Evolutionary conservation across 1,139 yeast genomes (phyloP).

Genomic region (Suhomyces kunorum): DNA sequence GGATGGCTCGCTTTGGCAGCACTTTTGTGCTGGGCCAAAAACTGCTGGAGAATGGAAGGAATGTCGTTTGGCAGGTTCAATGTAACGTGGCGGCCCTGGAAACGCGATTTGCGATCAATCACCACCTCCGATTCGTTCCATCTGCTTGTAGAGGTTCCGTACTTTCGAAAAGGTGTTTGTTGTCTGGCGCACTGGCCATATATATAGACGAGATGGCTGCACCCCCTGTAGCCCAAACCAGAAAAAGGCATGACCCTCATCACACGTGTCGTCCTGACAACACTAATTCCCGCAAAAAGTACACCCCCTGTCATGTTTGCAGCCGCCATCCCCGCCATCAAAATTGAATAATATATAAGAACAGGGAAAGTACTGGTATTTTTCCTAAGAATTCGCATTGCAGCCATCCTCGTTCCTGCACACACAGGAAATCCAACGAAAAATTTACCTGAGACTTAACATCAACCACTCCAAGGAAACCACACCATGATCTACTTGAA

Average conservation of each 20-base stretch:
- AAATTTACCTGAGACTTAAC: constrained; percentile 6
- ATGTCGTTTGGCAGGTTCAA: constrained; percentile 41
- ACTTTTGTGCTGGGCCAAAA: constrained; percentile 42
- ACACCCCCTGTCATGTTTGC: neutral
- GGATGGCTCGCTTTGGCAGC: constrained; percentile 60
- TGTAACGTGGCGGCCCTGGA: constrained; percentile 57
- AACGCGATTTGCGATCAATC: constrained; percentile 55
- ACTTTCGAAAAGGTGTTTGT: neutral
- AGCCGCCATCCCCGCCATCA: neutral
- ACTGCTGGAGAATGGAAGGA: constrained; percentile 34
- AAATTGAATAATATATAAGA: too few species aligned
- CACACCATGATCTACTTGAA: constrained; percentile 76
- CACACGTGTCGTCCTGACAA: neutral
- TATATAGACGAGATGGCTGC: neutral
- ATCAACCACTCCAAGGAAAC: neutral
- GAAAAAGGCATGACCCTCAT: neutral
- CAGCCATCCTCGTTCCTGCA: constrained; percentile 10
- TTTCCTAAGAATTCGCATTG: neutral
- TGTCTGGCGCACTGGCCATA: neutral
- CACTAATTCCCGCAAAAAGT: neutral
- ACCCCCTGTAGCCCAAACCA: neutral
- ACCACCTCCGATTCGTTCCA: constrained; percentile 36
- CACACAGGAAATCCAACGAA: constrained; percentile 6
- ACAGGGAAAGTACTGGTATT: neutral
- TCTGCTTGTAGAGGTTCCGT: neutral